Base-by-base conservation (phyloP, 2,329 filamentous ascomycete species). In the Aspergillus quadricinctus region DNA sequence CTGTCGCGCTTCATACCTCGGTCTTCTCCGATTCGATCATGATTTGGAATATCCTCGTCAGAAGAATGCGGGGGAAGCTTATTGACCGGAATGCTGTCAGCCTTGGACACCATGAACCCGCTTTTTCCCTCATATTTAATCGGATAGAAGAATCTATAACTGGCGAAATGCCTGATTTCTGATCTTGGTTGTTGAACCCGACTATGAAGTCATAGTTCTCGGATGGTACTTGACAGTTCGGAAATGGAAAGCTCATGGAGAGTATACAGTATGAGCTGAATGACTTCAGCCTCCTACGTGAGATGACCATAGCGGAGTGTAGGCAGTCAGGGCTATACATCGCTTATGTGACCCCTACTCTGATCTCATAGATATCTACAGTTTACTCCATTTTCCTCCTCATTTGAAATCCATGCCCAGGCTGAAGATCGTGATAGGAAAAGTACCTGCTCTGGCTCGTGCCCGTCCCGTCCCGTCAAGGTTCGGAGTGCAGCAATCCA, bases 381-480 rank as follows among this genome's bases (percentile, higher is more conserved):
- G 31, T 17, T 17, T 37, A 37, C 5, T 17, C 31, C 14, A 11
- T 17, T 37, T 37, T 7, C 14, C 14, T 17, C 17, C 2, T 11
- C 17, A 3, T 37, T n/a, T 2, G 31, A 37, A 7, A 17, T 17
- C 31, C 31, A 37, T 37, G 31, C 14, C 14, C 7, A 37, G 5
- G 14, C 31, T 17, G 31, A 17, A 6, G 14, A 37, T 37, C 17
- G 14, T 37, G 14, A 35, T 35, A 28, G 31, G 6, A 31, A 35
- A 14, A 11, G 11, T 35, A 11, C 11, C 31, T 35, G 31, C 11
- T 35, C 43, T 46, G 43, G 21, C 21, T 61, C 48, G 58, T 57
- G 53, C 45, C 66, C 69, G 70, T 69, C 64, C 70, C 70, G 70
- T 69, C 66, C 70, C 70, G 70, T 72, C 67, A 72, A 73, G 68